Evolutionary conservation across 805 yeast genomes (phyloP), one percentile per base, ranked within the genome.

Genomic region (Sugiyamaella valdiviana): DNA sequence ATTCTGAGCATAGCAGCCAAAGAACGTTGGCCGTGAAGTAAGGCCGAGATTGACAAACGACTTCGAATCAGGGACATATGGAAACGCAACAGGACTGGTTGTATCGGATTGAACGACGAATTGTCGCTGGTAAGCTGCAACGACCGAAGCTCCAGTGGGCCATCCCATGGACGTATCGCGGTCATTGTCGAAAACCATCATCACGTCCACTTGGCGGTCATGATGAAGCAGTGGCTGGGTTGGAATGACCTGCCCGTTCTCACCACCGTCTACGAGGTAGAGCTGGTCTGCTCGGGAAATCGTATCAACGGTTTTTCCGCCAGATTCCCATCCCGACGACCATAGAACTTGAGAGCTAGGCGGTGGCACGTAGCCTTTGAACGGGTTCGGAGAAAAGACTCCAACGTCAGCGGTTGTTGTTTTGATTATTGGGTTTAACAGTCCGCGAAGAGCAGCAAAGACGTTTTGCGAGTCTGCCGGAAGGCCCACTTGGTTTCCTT

Each of bases 1-100:
- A 57, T 82, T 81, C 0, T 63, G 54, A 5, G 83, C 70, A 60
- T 82, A 71, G 66, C 96, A 90, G 3, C 97, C 96, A 61, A 89
- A 84, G 65, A 88, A 87, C 0, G 81, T 70, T 12, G 96, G 96
- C 50, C 72, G 61, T 80, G 29, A 23, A 22, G 50, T 41, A 6
- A 52, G 39, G 2, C 58, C 59, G n/a, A 17, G 12, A 19, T 52
- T 55, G 6, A 51, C 42, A 40, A 50, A 51, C 2, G 51, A 29
- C 21, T 29, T 41, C n/a, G 35, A n/a, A 26, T 52, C 52, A 2
- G 56, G 56, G 6, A 53, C 56, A 32, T 44, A 36, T 6, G 56
- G 56, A 19, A 54, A 46, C 3, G 32, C 32, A n/a, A 26, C 32
- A 6, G 32, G 51, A 35, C 46, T 17, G 14, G 39, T 24, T 29